A percentile compares a stretch with the other conserved stretches of the same genome.
Conservation (phyloP, 1,139 yeast genomes). For the Yamadazyma trypodendri region DNA sequence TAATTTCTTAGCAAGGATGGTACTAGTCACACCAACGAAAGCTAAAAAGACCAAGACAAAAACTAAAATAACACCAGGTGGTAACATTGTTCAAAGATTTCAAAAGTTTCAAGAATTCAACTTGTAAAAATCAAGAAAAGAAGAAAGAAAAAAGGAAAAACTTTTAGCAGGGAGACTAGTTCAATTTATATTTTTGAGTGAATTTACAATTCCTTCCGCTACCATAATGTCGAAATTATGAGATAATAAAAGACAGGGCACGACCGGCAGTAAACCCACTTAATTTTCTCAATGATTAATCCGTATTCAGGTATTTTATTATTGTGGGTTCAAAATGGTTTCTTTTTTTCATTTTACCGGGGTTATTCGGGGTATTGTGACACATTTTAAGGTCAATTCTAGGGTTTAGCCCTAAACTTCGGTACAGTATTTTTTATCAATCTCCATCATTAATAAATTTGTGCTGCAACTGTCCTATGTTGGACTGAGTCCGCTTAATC, state of each 20-base stretch:
- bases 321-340: background rate
- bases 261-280: constrained; percentile 1
- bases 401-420: constrained; percentile 5
- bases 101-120: constrained; percentile 5
- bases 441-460: too few relatives aligned
- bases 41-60: constrained; percentile 48
- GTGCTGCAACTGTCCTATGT: too few relatives aligned
- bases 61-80: constrained; percentile 53
- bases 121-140: constrained; percentile 4
- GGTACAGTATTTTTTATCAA: background rate
- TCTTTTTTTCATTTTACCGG: background rate
- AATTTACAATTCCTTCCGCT: constrained; percentile 1
- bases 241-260: background rate
- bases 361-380: constrained; percentile 1
- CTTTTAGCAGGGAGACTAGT: constrained; percentile 6
- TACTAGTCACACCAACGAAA: constrained; percentile 34
- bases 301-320: constrained; percentile 1
- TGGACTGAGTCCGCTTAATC: too few relatives aligned
- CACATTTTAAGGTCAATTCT: background rate
- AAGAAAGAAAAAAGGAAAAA: constrained; percentile 9
- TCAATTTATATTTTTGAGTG: constrained; percentile 11
- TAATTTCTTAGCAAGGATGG: constrained; percentile 36
- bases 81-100: constrained; percentile 35
- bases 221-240: background rate
- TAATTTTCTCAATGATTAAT: background rate